Conservation (phyloP, 2,329 filamentous ascomycete species). For the Epichloe scottii region DNA sequence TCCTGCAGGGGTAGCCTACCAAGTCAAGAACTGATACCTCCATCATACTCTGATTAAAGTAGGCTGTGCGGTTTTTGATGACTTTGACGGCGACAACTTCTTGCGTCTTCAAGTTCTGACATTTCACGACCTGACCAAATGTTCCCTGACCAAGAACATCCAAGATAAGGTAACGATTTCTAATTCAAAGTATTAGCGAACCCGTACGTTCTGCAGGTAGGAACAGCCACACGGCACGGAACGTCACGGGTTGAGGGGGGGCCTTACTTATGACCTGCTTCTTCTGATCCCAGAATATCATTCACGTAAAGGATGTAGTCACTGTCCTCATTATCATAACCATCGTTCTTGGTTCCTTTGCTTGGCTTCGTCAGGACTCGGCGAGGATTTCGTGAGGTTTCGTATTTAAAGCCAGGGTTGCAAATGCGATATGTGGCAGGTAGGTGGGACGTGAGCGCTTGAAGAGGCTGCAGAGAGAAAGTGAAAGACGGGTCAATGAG, state of each 20-base stretch:
- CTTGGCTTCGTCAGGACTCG: conserved; percentile 95
- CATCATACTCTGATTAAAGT: conserved; percentile 99
- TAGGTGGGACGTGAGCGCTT: conserved; percentile 86
- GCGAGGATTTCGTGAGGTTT: conserved; percentile 90
- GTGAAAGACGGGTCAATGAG: not conserved
- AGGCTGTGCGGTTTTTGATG: conserved; percentile 96
- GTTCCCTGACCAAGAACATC: conserved; percentile 96
- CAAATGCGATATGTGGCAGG: conserved; percentile 96
- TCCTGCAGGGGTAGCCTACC: conserved; percentile 36
- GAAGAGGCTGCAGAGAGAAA: conserved; percentile 59
- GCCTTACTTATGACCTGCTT: conserved; percentile 93
- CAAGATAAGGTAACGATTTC: conserved; percentile 90
- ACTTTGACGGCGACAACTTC: conserved; percentile 98
- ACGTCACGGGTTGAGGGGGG: no score
- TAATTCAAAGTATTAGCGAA: conserved; percentile 19
- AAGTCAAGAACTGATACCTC: conserved; percentile 95
- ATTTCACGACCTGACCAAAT: conserved; percentile 97
- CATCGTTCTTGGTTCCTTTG: conserved; percentile 97
- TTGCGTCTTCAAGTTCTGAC: conserved; percentile 94
- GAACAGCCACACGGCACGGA: not conserved
- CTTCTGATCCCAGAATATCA: conserved; percentile 93
- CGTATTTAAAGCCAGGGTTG: conserved; percentile 96
- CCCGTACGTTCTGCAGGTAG: not conserved
- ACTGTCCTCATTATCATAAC: conserved; percentile 97
- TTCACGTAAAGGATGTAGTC: conserved; percentile 99